These are phyloP conservation scores for Penstemon eatonii DNA, from an alignment of 257 asterid genomes.

Conservation along the genomic window DNA sequence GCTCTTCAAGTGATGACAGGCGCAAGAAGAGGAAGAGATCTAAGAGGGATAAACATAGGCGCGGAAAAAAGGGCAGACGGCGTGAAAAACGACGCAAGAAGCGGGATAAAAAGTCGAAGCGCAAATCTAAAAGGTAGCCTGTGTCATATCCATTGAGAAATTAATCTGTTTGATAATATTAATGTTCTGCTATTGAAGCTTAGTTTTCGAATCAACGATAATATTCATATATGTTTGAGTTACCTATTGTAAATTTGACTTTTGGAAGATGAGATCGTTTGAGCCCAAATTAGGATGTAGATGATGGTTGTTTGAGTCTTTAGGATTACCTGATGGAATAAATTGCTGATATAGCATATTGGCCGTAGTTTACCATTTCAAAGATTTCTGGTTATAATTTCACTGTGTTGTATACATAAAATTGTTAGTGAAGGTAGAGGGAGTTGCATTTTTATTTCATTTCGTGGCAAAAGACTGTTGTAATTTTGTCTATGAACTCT, in stretches of 20 bases:
- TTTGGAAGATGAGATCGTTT: background rate
- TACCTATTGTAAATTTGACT: background rate
- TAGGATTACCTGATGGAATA: background rate
- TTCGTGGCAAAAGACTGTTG: background rate
- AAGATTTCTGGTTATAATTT: slow-evolving; percentile 3
- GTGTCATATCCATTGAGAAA: background rate
- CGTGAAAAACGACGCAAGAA: slow-evolving; percentile 79
- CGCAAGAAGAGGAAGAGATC: slow-evolving; percentile 88
- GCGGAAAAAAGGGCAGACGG: slow-evolving; percentile 64
- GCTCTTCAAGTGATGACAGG: slow-evolving; percentile 80
- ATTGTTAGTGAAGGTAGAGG: background rate
- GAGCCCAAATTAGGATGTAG: background rate
- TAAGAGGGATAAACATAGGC: slow-evolving; percentile 68
- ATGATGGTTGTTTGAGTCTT: background rate
- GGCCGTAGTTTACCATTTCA: background rate
- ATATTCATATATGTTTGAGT: background rate
- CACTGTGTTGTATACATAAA: background rate
- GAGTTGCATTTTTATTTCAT: background rate
- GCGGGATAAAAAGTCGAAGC: slow-evolving; percentile 77
- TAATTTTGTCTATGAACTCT: background rate
- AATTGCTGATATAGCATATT: too few species aligned
- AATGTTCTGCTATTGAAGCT: background rate
- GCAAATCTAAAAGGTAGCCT: slow-evolving; percentile 70
- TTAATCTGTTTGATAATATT: too few species aligned
- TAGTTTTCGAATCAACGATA: background rate